Evolutionary conservation across 169 alveolate species (phyloP), one percentile per base, ranked within the genome.

Genomic region (Ichthyophthirius multifiliis): DNA sequence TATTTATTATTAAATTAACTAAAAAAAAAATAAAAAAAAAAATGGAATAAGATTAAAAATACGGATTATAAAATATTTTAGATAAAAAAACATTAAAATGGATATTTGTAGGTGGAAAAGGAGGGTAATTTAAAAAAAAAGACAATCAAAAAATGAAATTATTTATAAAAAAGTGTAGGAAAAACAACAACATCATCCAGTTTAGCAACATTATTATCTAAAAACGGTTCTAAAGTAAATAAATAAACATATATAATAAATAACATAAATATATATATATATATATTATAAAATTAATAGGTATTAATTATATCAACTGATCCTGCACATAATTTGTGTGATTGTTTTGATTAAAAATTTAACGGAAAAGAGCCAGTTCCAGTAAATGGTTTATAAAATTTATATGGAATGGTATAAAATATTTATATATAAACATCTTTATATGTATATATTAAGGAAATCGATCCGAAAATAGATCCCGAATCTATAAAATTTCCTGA

Each of bases 51-150:
- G n/a, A n/a, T n/a, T n/a, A n/a, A n/a, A n/a, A n/a, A n/a, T n/a
- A n/a, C n/a, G n/a, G n/a, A 41, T 75, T 93, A 32, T 75, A 82
- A 48, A 88, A 86, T 45, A 87, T 91, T 47, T 82, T 89, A 47
- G 96, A 91, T 16, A 86, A 89, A 41, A 91, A 92, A 63, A 65
- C 99, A 7, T 83, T 97, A 78, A 96, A 97, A 87, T 98, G 99
- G 99, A 96, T 98, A 39, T 98, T 98, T 85, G 99, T 98, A 4
- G 99, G 99, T 34, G 99, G 99, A 5, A 98, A 98, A 88, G 99
- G 99, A 55, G 99, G 99, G 46, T 67, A 67, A n/a, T 18, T 2
- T 15, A 34, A 7, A 16, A 37, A 15, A 37, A 4, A 3, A 15
- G 27, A 55, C n/a, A 5, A 64, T 15, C 7, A 3, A 30, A 10